Evolutionary conservation across 768 basidiomycete species (phyloP).

Genomic region (Artomyces pyxidatus): DNA sequence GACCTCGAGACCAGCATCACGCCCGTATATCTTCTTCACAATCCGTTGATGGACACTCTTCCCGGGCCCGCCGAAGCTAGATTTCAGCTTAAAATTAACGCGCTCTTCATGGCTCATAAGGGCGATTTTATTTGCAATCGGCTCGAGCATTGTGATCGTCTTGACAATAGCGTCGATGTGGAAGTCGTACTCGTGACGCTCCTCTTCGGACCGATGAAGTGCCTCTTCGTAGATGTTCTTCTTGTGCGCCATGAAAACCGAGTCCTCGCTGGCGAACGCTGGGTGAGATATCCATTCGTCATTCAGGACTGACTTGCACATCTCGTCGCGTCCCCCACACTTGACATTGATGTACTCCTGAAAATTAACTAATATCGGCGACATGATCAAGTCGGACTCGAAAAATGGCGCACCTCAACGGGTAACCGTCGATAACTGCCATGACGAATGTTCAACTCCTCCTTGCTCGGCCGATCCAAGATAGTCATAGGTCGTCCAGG

Average conservation of each 20-base stretch:
- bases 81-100: conserved; percentile 74
- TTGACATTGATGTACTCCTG: conserved; percentile 77
- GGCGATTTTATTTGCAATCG: conserved; percentile 80
- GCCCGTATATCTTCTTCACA: conserved; percentile 95
- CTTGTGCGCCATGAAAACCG: conserved; percentile 82
- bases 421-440: conserved; percentile 91
- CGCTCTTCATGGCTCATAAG: conserved; percentile 76
- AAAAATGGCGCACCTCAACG: conserved; percentile 46
- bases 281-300: conserved; percentile 99
- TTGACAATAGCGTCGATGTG: conserved; percentile 93
- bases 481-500: conserved; percentile 20
- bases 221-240: conserved; percentile 98
- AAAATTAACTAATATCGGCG: neutral
- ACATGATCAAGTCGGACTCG: conserved; percentile 1
- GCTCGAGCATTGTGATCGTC: conserved; percentile 86
- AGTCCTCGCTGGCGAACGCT: conserved; percentile 90
- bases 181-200: conserved; percentile 98
- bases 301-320: conserved; percentile 94
- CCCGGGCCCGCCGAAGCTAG: conserved; percentile 73
- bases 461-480: conserved; percentile 39
- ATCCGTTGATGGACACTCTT: conserved; percentile 91
- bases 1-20: conserved; percentile 74
- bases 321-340: conserved; percentile 93
- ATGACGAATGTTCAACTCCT: conserved; percentile 63
- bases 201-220: conserved; percentile 92